Base-by-base conservation (phyloP, 163 green algal species). In the Chlorella variabilis region DNA sequence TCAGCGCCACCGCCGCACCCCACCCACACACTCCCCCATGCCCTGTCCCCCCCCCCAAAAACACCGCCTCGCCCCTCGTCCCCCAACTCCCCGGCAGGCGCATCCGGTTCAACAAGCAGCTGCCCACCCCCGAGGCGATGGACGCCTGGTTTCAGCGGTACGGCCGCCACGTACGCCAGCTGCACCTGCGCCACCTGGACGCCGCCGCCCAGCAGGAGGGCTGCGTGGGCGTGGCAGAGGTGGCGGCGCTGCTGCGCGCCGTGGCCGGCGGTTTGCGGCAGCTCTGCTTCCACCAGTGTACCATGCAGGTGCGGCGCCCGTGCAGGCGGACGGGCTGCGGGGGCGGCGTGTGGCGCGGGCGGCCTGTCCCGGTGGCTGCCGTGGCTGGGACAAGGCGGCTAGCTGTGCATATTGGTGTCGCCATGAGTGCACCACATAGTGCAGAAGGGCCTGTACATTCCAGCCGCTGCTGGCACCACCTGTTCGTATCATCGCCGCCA, bases 171-270 rank as follows among this genome's bases (percentile, higher is more conserved):
- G 36, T 48, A 4, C 48, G 70, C 18, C 25, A 33, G 33, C 33
- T 77, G 33, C 33, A 77, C 49, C 49, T 77, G 33, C 48, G 70
- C 21, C 70, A 77, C 49, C 54, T 77, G 48, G 70, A 77, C 21
- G 70, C 48, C 29, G 70, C 62, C 21, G 25, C 62, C 8, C 31
- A 31, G 13, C 33, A 27, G 33, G 70, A 31, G 48, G 70, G 70
- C 33, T 77, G 70, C 33, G 34, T 25, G 2, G 70, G n/a, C 4
- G 70, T 34, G 5, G 21, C 21, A 1, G 70, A 67, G 23, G 33
- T 77, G 21, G 48, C 70, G 21, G 48, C 49, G 2, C 48, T 77
- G 48, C 70, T 77, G 70, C 48, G 61, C 18, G 18, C 25, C 1
- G 49, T 49, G 23, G 49, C 48, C 3, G 20, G 31, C 31, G 34